Conservation (phyloP, 495 filamentous ascomycete genomes). For the Trichoderma asperelloides region DNA sequence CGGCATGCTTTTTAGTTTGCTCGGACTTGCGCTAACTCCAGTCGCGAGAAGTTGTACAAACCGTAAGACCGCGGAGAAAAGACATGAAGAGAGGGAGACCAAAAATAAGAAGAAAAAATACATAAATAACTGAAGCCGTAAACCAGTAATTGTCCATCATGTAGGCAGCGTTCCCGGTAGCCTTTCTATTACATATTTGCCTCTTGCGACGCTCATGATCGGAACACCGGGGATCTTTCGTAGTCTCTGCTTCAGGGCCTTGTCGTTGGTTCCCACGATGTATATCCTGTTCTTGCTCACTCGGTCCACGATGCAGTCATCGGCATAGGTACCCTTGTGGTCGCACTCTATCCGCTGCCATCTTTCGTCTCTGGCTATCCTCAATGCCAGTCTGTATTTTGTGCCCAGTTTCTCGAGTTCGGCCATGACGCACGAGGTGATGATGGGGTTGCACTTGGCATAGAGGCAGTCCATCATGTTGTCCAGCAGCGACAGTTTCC, state of each 20-base stretch:
- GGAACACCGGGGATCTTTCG: constrained; percentile 69
- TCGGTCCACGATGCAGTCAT: constrained; percentile 85
- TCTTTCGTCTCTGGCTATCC: constrained; percentile 86
- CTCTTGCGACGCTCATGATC: constrained; percentile 50
- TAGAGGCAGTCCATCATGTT: constrained; percentile 78
- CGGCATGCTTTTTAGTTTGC: background rate
- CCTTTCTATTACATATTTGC: constrained; percentile 88
- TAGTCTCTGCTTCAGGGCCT: constrained; percentile 70
- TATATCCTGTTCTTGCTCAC: constrained; percentile 71
- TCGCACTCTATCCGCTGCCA: constrained; percentile 79
- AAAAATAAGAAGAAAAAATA: background rate
- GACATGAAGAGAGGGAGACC: background rate
- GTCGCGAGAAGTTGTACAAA: background rate
- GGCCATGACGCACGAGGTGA: constrained; percentile 59
- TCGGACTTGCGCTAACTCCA: constrained; percentile 7
- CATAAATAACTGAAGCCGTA: background rate
- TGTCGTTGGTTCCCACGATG: constrained; percentile 85
- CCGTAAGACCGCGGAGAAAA: background rate
- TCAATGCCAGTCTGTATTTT: constrained; percentile 80
- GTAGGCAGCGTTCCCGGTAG: constrained; percentile 62
- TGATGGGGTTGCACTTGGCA: constrained; percentile 58
- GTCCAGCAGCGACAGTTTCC: constrained; percentile 79
- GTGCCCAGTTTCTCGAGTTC: constrained; percentile 89
- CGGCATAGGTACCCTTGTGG: constrained; percentile 81
- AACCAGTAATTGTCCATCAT: background rate